phyloP scores from a whole-genome alignment of 2,329 filamentous ascomycete species.

The Neurospora sp. region DNA sequence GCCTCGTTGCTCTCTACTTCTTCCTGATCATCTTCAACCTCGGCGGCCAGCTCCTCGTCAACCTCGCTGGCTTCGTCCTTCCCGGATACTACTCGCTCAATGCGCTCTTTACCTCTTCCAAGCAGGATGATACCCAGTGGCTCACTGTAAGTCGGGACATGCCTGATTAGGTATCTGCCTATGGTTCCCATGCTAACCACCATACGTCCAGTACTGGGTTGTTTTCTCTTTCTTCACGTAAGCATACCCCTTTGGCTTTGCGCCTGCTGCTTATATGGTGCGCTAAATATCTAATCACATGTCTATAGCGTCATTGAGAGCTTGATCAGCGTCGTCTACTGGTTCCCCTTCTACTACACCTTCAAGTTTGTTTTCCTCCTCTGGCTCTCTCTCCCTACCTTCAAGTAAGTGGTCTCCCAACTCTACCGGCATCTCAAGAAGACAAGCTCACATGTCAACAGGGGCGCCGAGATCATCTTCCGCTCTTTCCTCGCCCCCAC shows the following conservation, averaged over 20 bases:
- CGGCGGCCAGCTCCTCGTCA: constrained; percentile 78
- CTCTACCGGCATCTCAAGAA: constrained; percentile 9
- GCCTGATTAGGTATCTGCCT: constrained; percentile 1
- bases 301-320: constrained; percentile 61
- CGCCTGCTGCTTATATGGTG: not conserved
- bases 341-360: constrained; percentile 98
- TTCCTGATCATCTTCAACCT: constrained; percentile 92
- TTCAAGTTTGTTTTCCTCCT: constrained; percentile 98
- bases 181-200: constrained; percentile 24
- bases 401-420: constrained; percentile 56
- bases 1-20: constrained; percentile 70
- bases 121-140: constrained; percentile 76
- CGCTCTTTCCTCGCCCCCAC: constrained; percentile 88
- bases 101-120: constrained; percentile 63
- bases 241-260: constrained; percentile 18
- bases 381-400: constrained; percentile 94
- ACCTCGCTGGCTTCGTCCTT: constrained; percentile 73
- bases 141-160: constrained; percentile 47
- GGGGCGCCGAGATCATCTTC: constrained; percentile 94
- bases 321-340: constrained; percentile 76
- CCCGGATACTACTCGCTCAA: constrained; percentile 77
- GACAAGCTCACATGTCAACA: constrained; percentile 29
- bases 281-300: constrained; percentile 9
- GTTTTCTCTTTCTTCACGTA: constrained; percentile 72
- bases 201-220: constrained; percentile 64